Evolutionary conservation across 345 rosid species (phyloP), one percentile per base, ranked within the genome.

Genomic region (Pistacia atlantica): DNA sequence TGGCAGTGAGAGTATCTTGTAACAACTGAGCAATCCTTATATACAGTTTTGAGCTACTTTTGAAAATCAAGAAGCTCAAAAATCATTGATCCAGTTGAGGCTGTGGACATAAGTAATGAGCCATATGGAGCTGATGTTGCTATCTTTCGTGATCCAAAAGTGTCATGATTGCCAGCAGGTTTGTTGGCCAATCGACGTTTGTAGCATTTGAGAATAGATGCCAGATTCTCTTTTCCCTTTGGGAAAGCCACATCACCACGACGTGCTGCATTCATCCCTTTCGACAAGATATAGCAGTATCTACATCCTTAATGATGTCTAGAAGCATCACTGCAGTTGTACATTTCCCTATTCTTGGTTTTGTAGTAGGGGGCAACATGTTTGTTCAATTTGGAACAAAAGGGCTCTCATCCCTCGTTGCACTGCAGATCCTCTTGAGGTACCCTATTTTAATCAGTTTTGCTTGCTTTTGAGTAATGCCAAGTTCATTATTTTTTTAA

Each of bases 221-320:
- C 93, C 77, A 97, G 77, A 70, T 97, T 97, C 85, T 97, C 97
- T 84, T 92, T 97, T 38, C 99, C 99, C 76, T 86, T 92, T 0
- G 96, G 98, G 72, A 91, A 97, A 60, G 98, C 99, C 18, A 97
- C 98, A 56, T 97, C 99, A 9, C 99, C 99, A n/a, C n/a, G n/a
- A n/a, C n/a, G n/a, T n/a, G n/a, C n/a, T n/a, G n/a, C n/a, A n/a
- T n/a, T 61, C 94, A 86, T 73, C 99, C 99, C 82, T 88, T 97
- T n/a, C 98, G 89, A 64, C 88, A 65, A 46, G 97, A 94, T 83
- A 94, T 89, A 56, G 97, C 93, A n/a, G 76, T 85, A 86, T 94
- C 98, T 49, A 94, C 98, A 7, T 92, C 98, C 90, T 94, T 97
- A 73, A 94, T 87, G 14, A 89, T 73, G 48, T 92, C 98, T 17